A percentile compares a stretch with the other conserved stretches of the same genome.
Conservation (phyloP, 1,139 yeast species). For the Schwanniomyces etchellsii region DNA sequence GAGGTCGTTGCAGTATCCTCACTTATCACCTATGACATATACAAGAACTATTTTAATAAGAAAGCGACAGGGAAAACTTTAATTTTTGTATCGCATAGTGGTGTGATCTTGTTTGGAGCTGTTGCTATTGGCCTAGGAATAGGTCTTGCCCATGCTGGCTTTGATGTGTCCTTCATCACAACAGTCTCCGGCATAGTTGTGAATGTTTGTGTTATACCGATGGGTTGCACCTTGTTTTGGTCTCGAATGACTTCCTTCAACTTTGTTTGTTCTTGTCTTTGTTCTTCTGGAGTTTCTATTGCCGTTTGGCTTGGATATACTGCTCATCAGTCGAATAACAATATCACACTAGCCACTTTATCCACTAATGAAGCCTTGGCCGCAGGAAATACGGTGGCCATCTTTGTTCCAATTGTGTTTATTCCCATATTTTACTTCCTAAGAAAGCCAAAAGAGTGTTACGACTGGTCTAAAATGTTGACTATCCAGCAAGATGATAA, state of each 20-base stretch:
- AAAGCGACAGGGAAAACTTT: constrained; percentile 19
- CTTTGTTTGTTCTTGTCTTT: constrained; percentile 17
- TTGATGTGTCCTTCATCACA: constrained; percentile 28
- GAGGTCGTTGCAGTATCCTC: constrained; percentile 27
- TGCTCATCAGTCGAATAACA: constrained; percentile 29
- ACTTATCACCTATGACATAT: constrained; percentile 25
- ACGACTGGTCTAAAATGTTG: neutral
- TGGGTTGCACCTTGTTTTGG: constrained; percentile 29
- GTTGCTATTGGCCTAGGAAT: constrained; percentile 24
- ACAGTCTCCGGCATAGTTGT: constrained; percentile 29
- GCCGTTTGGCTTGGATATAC: constrained; percentile 19
- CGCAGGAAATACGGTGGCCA: neutral
- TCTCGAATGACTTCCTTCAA: constrained; percentile 23
- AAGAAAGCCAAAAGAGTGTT: neutral
- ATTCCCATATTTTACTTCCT: neutral
- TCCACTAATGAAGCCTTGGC: constrained; percentile 11
- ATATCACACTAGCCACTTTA: constrained; percentile 16
- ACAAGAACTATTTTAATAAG: constrained; percentile 22
- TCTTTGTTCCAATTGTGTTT: neutral
- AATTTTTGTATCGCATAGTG: constrained; percentile 22
- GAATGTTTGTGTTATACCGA: constrained; percentile 31
- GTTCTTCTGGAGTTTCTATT: constrained; percentile 26
- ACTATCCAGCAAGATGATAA: neutral
- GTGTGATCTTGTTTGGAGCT: constrained; percentile 23
- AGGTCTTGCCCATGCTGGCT: constrained; percentile 26